phyloP scores from a whole-genome alignment of 208 protist species.

The Acanthamoeba lenticulata region DNA sequence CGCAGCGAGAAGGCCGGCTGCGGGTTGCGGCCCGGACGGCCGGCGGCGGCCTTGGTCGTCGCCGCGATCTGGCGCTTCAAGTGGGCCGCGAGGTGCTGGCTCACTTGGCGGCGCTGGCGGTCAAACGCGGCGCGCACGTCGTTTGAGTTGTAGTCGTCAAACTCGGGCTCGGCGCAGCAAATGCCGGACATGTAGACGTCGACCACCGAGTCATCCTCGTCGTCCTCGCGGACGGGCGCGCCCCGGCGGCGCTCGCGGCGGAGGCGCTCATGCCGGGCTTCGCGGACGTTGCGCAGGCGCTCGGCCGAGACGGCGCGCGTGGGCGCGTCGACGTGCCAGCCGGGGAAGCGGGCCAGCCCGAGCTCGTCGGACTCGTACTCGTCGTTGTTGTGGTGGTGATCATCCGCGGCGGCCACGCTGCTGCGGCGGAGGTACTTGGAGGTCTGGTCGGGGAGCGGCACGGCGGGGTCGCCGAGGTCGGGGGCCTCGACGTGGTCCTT shows the following conservation, averaged over 20 bases:
- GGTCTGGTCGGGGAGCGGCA: not conserved
- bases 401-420: not conserved
- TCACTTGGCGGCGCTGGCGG: not conserved
- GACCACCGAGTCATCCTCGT: not conserved
- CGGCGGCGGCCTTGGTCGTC: not conserved
- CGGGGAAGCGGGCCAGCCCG: constrained; percentile 15
- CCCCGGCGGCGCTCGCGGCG: not conserved
- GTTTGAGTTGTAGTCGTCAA: not conserved
- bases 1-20: constrained; percentile 23
- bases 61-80: not conserved
- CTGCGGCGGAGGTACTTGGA: not conserved
- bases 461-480: not conserved
- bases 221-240: not conserved
- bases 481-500: not conserved
- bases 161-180: not conserved
- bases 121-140: too few species aligned
- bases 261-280: not conserved
- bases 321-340: not conserved
- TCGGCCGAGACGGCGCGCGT: not conserved
- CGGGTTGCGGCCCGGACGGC: too few species aligned
- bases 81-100: not conserved
- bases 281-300: not conserved
- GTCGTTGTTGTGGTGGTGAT: not conserved
- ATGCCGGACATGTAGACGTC: constrained; percentile 20
- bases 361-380: not conserved